Evolutionary conservation across 73 alveolate genomes (phyloP), one percentile per base, ranked within the genome.

Genomic region (Paramecium sexaurelia): DNA sequence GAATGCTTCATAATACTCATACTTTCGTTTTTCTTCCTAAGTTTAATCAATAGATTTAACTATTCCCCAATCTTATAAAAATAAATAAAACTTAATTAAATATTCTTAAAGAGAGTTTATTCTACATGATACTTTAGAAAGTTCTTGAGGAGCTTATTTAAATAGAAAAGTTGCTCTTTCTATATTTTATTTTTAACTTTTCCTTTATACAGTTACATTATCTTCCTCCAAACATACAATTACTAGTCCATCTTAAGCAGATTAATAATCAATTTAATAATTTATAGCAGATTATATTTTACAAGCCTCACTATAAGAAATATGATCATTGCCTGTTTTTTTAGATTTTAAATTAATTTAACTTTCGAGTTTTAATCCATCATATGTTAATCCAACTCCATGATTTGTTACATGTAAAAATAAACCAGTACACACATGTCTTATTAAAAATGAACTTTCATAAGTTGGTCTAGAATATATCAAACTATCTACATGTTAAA

Each of bases 391-490:
- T 11, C 43, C 35, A 8, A 78, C 43, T 40, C 55, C 32, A 1
- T 78, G 3, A 71, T 40, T 78, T 9, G 43, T 17, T 10, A 32
- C 24, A 5, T 78, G 13, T 78, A 78, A 41, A 22, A 78, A 78
- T 20, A 39, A 78, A 20, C 90, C 90, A 40, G 90, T 78, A 3
- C 61, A 78, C 1, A 78, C 90, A 78, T 78, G 90, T 78, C 55
- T 78, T 0, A 78, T 40, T 78, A 78, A 41, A 78, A 41, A 78
- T 6, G 11, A 43, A 41, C 73, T 78, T 40, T 78, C 90, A 78
- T 78, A 78, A 7, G 90, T 78, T 2, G 75, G 39, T 26, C 55
- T 78, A n/a, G 15, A 39, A 41, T 78, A 45, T 19, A 19, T 40
- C 20, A 78, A 40, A 29, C 75, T 24, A 78, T 78, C 90, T 2